phyloP scores from a whole-genome alignment of 2,329 filamentous ascomycete species.

The Zymoseptoria pseudotritici region DNA sequence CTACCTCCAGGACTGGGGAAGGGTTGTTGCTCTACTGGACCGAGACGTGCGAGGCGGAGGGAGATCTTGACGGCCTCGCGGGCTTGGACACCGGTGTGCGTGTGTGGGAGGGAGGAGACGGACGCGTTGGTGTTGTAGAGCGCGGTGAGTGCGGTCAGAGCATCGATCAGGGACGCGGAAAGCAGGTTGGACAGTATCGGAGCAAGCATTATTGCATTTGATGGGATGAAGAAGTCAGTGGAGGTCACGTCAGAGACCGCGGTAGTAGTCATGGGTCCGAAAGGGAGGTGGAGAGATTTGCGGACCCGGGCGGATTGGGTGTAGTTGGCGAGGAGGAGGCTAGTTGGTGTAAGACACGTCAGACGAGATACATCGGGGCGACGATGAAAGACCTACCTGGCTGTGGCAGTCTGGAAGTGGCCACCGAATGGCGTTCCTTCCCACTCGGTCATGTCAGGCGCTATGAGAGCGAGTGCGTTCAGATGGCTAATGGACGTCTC shows the following conservation, averaged over 20 bases:
- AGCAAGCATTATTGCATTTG: conserved; percentile 4
- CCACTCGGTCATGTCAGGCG: conserved; percentile 9
- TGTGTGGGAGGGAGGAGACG: conserved; percentile 7
- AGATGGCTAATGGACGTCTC: conserved; percentile 12
- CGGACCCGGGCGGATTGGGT: conserved; percentile 5
- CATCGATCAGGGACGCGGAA: conserved; percentile 4
- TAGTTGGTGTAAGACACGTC: not conserved
- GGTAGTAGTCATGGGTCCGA: conserved; percentile 4
- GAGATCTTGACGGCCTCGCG: conserved; percentile 9
- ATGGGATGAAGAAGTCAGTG: conserved; percentile 7
- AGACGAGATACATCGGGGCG: not conserved
- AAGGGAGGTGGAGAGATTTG: conserved; percentile 7
- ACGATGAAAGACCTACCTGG: not conserved
- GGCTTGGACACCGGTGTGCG: conserved; percentile 8
- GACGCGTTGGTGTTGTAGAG: conserved; percentile 7
- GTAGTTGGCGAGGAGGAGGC: conserved; percentile 11
- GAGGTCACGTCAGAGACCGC: conserved; percentile 9
- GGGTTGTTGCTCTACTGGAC: not conserved
- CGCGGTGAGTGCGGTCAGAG: conserved; percentile 10
- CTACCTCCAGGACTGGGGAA: conserved; percentile 1
- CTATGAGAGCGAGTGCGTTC: conserved; percentile 9
- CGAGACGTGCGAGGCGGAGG: conserved; percentile 5
- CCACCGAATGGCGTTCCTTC: conserved; percentile 5
- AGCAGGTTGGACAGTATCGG: conserved; percentile 4
- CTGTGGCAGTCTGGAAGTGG: conserved; percentile 10